These are phyloP conservation scores for Xylaria sp. DNA, from an alignment of 2,329 filamentous ascomycete genomes.

Conservation along the genomic window DNA sequence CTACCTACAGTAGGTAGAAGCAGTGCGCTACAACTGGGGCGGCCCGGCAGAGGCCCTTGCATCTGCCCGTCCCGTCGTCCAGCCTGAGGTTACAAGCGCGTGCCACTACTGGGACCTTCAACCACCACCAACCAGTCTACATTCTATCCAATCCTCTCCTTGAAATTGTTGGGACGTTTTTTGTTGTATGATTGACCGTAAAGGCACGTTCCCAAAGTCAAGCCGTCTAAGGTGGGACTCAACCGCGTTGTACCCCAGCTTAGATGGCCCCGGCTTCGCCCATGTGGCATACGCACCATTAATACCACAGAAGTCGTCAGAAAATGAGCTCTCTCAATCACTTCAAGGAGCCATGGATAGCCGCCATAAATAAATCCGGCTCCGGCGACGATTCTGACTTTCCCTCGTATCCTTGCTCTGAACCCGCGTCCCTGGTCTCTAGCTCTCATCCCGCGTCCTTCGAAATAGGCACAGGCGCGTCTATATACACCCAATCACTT, in stretches of 20 bases:
- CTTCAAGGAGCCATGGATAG: slow-evolving; percentile 37
- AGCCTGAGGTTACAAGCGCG: too few species aligned
- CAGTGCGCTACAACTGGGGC: too few species aligned
- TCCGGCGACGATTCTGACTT: slow-evolving; percentile 45
- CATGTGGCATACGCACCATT: neutral
- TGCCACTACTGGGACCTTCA: too few species aligned
- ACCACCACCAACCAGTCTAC: too few species aligned
- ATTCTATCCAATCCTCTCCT: too few species aligned
- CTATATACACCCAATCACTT: slow-evolving; percentile 60
- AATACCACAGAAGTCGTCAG: neutral
- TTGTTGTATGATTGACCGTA: too few species aligned
- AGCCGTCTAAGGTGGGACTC: too few species aligned
- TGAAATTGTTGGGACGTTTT: too few species aligned
- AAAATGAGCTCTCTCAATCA: slow-evolving; percentile 29
- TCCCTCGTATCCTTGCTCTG: slow-evolving; percentile 53
- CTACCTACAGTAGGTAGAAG: too few species aligned
- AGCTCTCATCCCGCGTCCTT: slow-evolving; percentile 55
- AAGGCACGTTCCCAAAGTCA: too few species aligned
- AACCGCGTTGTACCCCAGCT: neutral
- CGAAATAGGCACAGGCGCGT: slow-evolving; percentile 62
- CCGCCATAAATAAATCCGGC: slow-evolving; percentile 17
- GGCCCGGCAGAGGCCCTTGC: too few species aligned
- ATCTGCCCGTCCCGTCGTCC: too few species aligned
- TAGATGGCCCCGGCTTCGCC: neutral
- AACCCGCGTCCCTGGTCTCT: slow-evolving; percentile 54